Evolutionary conservation across 345 rosid genomes (phyloP), one percentile per base, ranked within the genome.

Genomic region (Ceriops zippeliana): DNA sequence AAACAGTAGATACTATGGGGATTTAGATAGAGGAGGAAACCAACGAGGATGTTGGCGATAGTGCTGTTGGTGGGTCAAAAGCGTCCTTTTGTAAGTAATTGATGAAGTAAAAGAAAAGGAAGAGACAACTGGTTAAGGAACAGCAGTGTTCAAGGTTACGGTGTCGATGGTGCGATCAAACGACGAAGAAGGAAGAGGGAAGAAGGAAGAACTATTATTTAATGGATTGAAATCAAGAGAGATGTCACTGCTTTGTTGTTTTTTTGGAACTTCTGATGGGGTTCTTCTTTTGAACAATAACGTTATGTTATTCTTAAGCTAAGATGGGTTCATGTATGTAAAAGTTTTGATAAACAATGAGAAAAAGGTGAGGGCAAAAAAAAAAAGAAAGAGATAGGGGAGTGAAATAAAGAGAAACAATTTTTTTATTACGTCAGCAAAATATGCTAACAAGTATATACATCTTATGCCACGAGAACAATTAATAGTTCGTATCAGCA

Each of bases 211-310:
- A 22, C 24, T 22, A 22, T 22, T 22, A 22, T 22, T 64, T 75
- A 74, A 65, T 9, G 81, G 96, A 47, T 84, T 87, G 75, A 76
- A 90, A 92, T 86, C 97, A 91, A 93, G 90, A 87, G 97, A 90
- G 92, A 93, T 72, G 93, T 93, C 96, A 82, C 70, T 83, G 89
- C 93, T 90, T 87, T 93, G 96, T 89, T 83, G 87, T 86, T 97
- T 96, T 97, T 90, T 93, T 87, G 89, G 96, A 78, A 73, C 84
- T 85, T 93, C 93, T 71, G 98, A 93, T 86, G 7, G 7, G 35
- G 8, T 7, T 7, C 6, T 34, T 34, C 35, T 34, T 34, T 34
- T 34, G 35, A 34, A 6, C 35, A 34, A 34, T 6, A 6, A 6
- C 1, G 6, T 34, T 34, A 7, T 34, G 6, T 34, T 34, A 7